phyloP scores from a whole-genome alignment of 495 filamentous ascomycete genomes.

The Aspergillus sclerotiicarbonarius region DNA sequence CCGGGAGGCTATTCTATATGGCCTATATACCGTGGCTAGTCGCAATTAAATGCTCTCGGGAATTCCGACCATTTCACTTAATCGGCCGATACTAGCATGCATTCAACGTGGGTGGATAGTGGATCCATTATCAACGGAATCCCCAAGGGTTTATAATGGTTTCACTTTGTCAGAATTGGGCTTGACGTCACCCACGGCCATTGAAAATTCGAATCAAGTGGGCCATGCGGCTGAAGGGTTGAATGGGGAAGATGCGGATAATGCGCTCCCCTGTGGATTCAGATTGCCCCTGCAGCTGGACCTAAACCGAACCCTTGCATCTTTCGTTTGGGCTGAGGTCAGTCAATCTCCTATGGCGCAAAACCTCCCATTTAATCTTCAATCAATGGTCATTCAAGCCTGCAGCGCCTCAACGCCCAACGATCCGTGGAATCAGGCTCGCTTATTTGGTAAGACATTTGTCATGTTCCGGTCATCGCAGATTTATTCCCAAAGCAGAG shows the following conservation, averaged over 20 bases:
- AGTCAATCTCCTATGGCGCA: background rate
- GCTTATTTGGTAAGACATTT: no score
- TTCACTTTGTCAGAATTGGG: background rate
- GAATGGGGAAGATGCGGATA: background rate
- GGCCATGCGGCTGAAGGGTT: background rate
- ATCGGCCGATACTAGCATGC: background rate
- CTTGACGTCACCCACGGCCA: background rate
- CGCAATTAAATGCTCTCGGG: background rate
- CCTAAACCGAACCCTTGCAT: background rate
- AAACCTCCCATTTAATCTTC: no score
- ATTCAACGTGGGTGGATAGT: background rate
- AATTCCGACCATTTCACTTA: background rate
- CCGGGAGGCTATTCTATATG: no score
- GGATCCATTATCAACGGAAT: background rate
- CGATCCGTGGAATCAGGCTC: no score
- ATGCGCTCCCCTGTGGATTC: background rate
- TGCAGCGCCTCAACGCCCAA: no score
- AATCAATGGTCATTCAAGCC: no score
- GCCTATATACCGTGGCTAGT: no score
- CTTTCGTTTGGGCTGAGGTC: background rate
- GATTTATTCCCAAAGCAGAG: no score
- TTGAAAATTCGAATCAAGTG: background rate
- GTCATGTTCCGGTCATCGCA: no score
- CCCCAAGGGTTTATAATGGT: background rate
- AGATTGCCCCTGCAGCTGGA: background rate